These are phyloP conservation scores for Eudorina sp. DNA, from an alignment of 139 green algal species.

Conservation along the genomic window DNA sequence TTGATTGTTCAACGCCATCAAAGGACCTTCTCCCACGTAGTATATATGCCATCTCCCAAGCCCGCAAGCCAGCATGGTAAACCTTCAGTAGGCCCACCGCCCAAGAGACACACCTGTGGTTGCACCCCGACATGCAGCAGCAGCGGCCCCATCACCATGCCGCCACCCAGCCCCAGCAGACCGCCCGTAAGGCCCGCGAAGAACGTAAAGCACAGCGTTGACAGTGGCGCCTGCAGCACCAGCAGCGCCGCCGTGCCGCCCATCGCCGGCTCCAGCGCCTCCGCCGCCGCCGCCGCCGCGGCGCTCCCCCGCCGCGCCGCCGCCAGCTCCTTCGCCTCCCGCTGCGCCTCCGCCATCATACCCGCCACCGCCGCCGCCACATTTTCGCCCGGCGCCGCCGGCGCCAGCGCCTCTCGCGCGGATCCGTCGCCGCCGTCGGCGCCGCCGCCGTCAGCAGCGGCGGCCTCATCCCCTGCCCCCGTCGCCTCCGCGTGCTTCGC, in stretches of 20 bases:
- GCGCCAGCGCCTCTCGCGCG: background rate
- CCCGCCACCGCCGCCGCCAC: background rate
- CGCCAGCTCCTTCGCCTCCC: background rate
- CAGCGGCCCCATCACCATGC: slow-evolving; percentile 76
- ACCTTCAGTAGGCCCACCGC: too few species aligned
- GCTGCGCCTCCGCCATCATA: background rate
- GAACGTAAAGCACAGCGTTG: slow-evolving; percentile 7
- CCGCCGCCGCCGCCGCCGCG: background rate
- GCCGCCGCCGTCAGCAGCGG: background rate
- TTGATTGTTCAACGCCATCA: too few species aligned
- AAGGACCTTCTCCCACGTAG: too few species aligned
- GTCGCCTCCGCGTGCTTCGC: background rate
- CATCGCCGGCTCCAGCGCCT: background rate
- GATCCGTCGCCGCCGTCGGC: background rate
- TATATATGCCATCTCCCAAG: too few species aligned
- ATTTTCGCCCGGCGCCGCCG: background rate
- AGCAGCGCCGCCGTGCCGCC: background rate
- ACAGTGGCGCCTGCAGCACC: slow-evolving; percentile 9
- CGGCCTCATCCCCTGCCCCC: too few species aligned
- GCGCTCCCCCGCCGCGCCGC: background rate
- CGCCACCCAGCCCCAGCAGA: slow-evolving; percentile 71
- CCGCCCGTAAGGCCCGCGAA: slow-evolving; percentile 52
- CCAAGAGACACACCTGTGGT: slow-evolving; percentile 53
- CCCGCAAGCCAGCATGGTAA: too few species aligned
- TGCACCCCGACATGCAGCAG: slow-evolving; percentile 66